Conservation (phyloP, 2,329 filamentous ascomycete species). For the Elsinoe necatrix region DNA sequence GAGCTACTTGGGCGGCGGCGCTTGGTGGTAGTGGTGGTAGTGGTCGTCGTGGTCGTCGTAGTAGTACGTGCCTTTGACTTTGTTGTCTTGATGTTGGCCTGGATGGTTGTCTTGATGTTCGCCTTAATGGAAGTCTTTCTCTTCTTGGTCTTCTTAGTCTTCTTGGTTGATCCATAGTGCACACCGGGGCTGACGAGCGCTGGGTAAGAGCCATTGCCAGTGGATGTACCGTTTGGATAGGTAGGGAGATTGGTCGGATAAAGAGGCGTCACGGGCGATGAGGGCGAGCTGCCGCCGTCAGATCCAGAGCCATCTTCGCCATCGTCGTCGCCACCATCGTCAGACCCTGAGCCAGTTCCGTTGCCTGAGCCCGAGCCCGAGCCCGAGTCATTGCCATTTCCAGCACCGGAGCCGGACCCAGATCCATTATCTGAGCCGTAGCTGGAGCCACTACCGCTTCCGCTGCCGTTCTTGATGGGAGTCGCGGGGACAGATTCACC, state of each 20-base stretch:
- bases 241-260: constrained; percentile 1
- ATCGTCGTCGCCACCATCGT: background rate
- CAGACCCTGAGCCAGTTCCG: background rate
- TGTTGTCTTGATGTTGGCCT: background rate
- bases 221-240: constrained; percentile 1
- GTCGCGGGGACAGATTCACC: constrained; percentile 1
- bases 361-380: background rate
- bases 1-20: background rate
- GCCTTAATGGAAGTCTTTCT: constrained; percentile 1
- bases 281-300: background rate
- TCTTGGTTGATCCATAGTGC: background rate
- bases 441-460: background rate
- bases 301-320: background rate
- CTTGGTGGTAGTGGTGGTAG: constrained; percentile 1
- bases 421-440: background rate
- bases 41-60: background rate
- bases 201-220: background rate
- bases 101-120: background rate
- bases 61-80: background rate
- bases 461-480: background rate
- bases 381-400: background rate
- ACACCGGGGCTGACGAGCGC: background rate
- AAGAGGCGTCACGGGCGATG: background rate
- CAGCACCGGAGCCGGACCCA: background rate
- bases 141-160: constrained; percentile 4